Evolutionary conservation across 257 asterid species (phyloP), one percentile per base, ranked within the genome.

Genomic region (Solanum ossicruentum): DNA sequence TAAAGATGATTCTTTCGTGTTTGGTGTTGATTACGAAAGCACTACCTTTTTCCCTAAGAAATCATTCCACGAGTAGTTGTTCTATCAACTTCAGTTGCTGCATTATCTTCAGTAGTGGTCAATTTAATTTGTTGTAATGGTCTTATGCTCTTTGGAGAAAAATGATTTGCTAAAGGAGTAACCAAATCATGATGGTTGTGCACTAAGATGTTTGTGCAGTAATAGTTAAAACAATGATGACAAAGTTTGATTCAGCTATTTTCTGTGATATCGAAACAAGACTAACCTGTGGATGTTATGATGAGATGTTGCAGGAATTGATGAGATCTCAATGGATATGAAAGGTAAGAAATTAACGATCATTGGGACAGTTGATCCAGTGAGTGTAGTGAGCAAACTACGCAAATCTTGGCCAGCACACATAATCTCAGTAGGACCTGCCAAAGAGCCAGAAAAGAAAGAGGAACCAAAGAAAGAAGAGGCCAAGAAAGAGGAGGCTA

Each of bases 381-480:
- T 96, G 11, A 85, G 88, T 5, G 97, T 92, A 6, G 99, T 89
- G n/a, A 91, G 94, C 91, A 96, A 93, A 72, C 71, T 96, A 86
- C 91, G 98, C 77, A 96, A 94, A 55, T 91, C 61, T 70, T 96
- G 97, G 98, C 89, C 91, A 3, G 88, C 97, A 0, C 71, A 86
- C 90, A 93, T 96, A 56, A 89, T 93, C 87, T 88, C 87, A 0
- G 95, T 93, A 6, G 99, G 99, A 77, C 97, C 98, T 0, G 95
- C 95, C 12, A 91, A 92, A 85, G 94, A 88, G 87, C 97, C 97
- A 0, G 94, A 94, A 90, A 93, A 93, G 92, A 95, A 95, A 79
- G 96, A 94, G 90, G 96, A 93, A 88, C 90, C 93, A 1, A 93
- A 95, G 94, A 95, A 95, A 78, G 98, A 93, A 84, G 99, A 93